phyloP scores from a whole-genome alignment of 164 flowering plant species.

The Aristolochia californica region DNA sequence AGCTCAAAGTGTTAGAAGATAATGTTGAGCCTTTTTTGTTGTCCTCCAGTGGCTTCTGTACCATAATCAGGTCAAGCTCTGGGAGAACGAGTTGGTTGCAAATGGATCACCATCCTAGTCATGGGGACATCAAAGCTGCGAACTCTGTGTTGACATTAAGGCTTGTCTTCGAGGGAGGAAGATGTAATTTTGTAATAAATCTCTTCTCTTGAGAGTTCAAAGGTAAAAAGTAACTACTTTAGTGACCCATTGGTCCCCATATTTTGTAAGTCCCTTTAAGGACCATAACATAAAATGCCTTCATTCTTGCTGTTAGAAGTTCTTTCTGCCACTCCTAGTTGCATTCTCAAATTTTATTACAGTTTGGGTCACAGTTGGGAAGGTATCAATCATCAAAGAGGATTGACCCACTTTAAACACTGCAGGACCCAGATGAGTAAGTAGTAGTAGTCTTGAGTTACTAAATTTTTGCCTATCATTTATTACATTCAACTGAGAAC shows the following conservation, averaged over 20 bases:
- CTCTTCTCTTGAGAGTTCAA: slow-evolving; percentile 19
- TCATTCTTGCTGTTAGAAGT: background rate
- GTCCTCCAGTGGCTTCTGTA: slow-evolving; percentile 15
- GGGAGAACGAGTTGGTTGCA: slow-evolving; percentile 1
- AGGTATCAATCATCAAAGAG: too few species aligned
- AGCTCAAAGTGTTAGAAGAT: slow-evolving; percentile 11
- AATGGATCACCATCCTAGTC: slow-evolving; percentile 14
- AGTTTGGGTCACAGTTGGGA: too few species aligned
- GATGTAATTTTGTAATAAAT: slow-evolving; percentile 35
- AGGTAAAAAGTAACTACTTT: slow-evolving; percentile 1
- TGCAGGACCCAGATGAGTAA: too few species aligned
- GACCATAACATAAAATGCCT: background rate
- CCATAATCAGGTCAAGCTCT: slow-evolving; percentile 13
- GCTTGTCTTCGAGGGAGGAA: slow-evolving; percentile 22
- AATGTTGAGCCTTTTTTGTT: slow-evolving; percentile 14
- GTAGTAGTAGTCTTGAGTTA: too few species aligned
- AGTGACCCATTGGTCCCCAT: slow-evolving; percentile 10
- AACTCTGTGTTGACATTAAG: slow-evolving; percentile 20
- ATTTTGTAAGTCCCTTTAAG: background rate
- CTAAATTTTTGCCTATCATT: too few species aligned
- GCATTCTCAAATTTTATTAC: background rate
- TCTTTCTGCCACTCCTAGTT: too few species aligned
- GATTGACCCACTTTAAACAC: too few species aligned
- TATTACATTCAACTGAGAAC: too few species aligned
- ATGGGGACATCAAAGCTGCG: slow-evolving; percentile 30